Evolutionary conservation across 768 basidiomycete genomes (phyloP).

Genomic region (Suillus ampliporus): DNA sequence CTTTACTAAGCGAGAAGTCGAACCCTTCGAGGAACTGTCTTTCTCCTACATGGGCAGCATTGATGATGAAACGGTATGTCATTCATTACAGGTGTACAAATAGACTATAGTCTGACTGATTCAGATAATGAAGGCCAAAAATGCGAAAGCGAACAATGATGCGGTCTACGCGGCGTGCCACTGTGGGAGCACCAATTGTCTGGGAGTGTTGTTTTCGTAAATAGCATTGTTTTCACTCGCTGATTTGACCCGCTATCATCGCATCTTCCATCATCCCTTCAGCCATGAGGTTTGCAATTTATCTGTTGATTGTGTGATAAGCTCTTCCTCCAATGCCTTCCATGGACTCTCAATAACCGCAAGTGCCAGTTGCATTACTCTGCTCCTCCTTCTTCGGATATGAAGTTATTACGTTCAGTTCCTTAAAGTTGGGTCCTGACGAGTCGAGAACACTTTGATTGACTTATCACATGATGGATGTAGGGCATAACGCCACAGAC

Average conservation of each 20-base stretch:
- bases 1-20: conserved; percentile 70
- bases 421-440: no score
- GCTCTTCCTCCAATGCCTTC: neutral
- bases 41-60: conserved; percentile 77
- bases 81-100: neutral
- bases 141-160: conserved; percentile 31
- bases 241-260: neutral
- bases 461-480: neutral
- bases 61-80: conserved; percentile 34
- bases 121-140: neutral
- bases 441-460: neutral
- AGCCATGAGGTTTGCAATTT: neutral
- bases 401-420: neutral
- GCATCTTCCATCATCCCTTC: neutral
- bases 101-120: conserved; percentile 12
- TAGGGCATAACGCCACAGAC: neutral
- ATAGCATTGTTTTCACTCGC: neutral
- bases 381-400: no score
- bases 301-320: neutral
- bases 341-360: neutral
- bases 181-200: conserved; percentile 60
- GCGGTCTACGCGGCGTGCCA: conserved; percentile 55
- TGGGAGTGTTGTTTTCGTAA: conserved; percentile 42
- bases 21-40: conserved; percentile 71
- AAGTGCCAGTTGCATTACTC: neutral